Conservation (phyloP, 2,329 filamentous ascomycete genomes). For the Chrysoporthe puriensis region DNA sequence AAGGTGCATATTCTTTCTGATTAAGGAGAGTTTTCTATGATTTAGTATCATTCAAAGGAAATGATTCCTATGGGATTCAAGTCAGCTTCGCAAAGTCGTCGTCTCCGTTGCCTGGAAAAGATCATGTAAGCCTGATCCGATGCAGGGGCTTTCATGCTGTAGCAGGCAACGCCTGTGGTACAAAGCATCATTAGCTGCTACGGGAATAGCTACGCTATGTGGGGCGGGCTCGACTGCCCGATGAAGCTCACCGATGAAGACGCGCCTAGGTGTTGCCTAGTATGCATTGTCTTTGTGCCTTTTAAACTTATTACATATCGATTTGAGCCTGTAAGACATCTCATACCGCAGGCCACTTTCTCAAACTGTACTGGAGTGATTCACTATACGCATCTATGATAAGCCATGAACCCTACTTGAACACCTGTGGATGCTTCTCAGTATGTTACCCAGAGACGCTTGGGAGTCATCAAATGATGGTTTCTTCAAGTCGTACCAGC, state of each 20-base stretch:
- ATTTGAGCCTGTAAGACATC: neutral
- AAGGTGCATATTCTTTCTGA: no score
- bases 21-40: no score
- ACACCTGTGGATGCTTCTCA: neutral
- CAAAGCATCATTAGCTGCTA: no score
- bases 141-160: no score
- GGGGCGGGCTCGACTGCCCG: neutral
- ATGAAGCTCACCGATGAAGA: constrained; percentile 6
- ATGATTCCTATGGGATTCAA: no score
- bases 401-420: no score
- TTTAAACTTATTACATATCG: neutral
- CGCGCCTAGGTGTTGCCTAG: neutral
- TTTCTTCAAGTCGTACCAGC: neutral
- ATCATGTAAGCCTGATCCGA: no score
- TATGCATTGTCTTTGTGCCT: neutral
- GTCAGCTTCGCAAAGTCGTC: no score
- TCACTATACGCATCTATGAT: neutral
- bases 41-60: no score
- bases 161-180: no score
- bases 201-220: no score
- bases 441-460: neutral
- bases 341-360: neutral
- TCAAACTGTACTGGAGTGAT: neutral
- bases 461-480: neutral
- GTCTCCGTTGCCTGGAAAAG: no score